Evolutionary conservation across 257 asterid species (phyloP).

Genomic region (Solanum sejunctum): DNA sequence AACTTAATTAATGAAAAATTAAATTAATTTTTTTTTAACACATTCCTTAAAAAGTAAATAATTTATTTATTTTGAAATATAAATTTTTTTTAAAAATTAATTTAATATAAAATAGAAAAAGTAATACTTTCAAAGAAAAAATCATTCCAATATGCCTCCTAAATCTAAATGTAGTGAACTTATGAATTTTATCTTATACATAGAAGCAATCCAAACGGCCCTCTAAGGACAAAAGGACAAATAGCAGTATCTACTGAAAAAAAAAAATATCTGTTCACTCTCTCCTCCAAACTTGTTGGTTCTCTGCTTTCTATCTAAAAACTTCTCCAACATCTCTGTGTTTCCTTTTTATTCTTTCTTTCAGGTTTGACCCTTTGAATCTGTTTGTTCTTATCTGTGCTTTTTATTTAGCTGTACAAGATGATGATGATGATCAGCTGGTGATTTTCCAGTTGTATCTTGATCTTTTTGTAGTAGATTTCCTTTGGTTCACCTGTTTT

Average conservation of each 20-base stretch:
- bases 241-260: background rate
- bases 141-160: too few species aligned
- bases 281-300: background rate
- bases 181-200: too few species aligned
- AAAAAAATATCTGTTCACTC: background rate
- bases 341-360: background rate
- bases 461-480: background rate
- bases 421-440: background rate
- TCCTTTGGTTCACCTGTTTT: background rate
- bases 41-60: too few species aligned
- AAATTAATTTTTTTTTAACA: too few species aligned
- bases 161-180: too few species aligned
- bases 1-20: too few species aligned
- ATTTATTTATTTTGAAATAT: too few species aligned
- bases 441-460: background rate
- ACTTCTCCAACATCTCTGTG: background rate
- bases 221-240: background rate
- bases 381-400: background rate
- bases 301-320: background rate
- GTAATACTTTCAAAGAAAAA: too few species aligned
- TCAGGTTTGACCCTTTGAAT: conserved; percentile 6
- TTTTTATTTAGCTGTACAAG: background rate
- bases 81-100: too few species aligned
- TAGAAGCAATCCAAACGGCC: too few species aligned
- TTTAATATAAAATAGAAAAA: too few species aligned